phyloP scores from a whole-genome alignment of 345 rosid species.

The Boechera divaricarpa region DNA sequence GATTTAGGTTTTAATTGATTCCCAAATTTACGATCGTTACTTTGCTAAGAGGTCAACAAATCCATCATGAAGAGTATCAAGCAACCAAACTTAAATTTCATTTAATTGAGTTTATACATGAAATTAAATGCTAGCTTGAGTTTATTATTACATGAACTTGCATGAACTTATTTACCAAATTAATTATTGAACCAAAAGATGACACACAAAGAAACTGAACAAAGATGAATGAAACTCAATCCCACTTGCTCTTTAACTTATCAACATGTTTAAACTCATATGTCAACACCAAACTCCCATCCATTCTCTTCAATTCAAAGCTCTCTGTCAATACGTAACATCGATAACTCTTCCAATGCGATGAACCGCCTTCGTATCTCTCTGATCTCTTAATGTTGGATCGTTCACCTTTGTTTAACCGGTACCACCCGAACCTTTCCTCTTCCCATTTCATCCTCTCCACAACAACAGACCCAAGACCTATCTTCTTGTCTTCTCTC shows the following conservation, averaged over 20 bases:
- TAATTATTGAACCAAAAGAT: neutral
- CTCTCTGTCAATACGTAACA: slow-evolving; percentile 69
- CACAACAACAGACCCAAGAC: slow-evolving; percentile 53
- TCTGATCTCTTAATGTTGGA: slow-evolving; percentile 46
- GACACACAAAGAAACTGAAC: neutral
- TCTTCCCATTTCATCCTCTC: slow-evolving; percentile 73
- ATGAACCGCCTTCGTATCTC: slow-evolving; percentile 32
- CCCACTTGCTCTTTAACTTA: slow-evolving; percentile 52
- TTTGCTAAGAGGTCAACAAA: no score
- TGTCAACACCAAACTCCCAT: slow-evolving; percentile 51
- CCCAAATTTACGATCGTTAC: no score
- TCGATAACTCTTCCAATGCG: slow-evolving; percentile 55
- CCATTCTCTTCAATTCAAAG: slow-evolving; percentile 62
- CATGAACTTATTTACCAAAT: slow-evolving; percentile 4
- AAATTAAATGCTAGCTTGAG: no score
- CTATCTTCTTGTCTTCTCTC: slow-evolving; percentile 40
- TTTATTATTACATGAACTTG: neutral
- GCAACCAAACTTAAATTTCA: neutral
- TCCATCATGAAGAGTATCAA: neutral
- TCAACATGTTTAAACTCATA: slow-evolving; percentile 58
- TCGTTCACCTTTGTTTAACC: slow-evolving; percentile 29
- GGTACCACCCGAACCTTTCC: slow-evolving; percentile 58
- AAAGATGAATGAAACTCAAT: slow-evolving; percentile 24
- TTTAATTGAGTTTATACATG: neutral
- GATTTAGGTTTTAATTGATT: no score